Evolutionary conservation across 495 filamentous ascomycete genomes (phyloP).

Genomic region (Thozetella sp.): DNA sequence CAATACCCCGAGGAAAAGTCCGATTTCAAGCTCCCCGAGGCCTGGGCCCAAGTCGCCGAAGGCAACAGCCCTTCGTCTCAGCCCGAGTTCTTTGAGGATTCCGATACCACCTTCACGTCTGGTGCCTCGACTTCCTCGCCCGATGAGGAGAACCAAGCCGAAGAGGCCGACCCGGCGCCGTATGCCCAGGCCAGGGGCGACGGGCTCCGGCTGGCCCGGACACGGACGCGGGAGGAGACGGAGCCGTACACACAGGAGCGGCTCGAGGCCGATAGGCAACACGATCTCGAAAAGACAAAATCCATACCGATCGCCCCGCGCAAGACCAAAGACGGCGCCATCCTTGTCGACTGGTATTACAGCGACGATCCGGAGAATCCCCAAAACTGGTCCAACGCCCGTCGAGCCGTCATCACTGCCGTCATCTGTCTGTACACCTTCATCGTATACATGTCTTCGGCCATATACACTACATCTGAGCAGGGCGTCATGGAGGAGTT

Average conservation of each 20-base stretch:
- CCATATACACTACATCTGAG: constrained; percentile 49
- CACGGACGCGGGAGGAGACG: constrained; percentile 30
- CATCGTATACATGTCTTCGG: constrained; percentile 47
- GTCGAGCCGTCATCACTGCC: constrained; percentile 41
- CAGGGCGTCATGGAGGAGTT: constrained; percentile 47
- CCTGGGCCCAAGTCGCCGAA: constrained; percentile 40
- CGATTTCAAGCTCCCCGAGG: constrained; percentile 49
- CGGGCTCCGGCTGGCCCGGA: constrained; percentile 39
- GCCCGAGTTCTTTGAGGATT: constrained; percentile 4
- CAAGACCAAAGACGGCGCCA: constrained; percentile 42
- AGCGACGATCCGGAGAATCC: constrained; percentile 57
- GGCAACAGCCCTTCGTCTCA: constrained; percentile 4
- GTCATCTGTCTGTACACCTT: constrained; percentile 55
- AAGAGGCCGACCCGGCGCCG: constrained; percentile 34
- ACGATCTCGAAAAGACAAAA: constrained; percentile 41
- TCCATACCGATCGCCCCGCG: constrained; percentile 48
- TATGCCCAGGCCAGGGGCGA: constrained; percentile 57
- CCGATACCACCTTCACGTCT: constrained; percentile 9
- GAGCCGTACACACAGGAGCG: constrained; percentile 33
- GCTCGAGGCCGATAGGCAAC: constrained; percentile 41
- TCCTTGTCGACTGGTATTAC: constrained; percentile 61
- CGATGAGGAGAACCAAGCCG: constrained; percentile 27
- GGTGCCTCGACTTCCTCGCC: constrained; percentile 22
- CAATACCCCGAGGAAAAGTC: constrained; percentile 57
- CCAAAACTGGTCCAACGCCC: constrained; percentile 50